Percentiles rank a stretch among this genome's conserved stretches.
Evolutionary conservation across 2,329 filamentous ascomycete genomes (phyloP).

Genomic region (Ophiostoma populinum): DNA sequence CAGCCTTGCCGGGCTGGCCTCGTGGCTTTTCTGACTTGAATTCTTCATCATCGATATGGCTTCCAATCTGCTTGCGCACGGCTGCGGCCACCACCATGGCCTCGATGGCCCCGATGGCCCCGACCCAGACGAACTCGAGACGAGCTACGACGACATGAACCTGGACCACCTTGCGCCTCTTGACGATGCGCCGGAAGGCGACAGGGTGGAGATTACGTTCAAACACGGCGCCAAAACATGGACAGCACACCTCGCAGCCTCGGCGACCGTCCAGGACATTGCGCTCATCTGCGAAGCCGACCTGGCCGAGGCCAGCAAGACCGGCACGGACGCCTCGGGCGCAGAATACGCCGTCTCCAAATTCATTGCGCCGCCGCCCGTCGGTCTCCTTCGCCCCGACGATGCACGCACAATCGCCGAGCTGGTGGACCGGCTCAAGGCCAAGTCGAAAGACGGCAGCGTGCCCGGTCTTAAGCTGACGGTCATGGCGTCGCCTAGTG

Average conservation of each 20-base stretch:
- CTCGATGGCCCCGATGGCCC: neutral
- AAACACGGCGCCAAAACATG: conserved; percentile 11
- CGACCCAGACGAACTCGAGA: neutral
- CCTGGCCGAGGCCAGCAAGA: neutral
- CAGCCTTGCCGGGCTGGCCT: too few relatives aligned
- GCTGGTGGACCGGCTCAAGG: neutral
- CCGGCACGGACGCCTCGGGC: neutral
- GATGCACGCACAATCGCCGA: conserved; percentile 7
- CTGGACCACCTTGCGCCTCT: too few relatives aligned
- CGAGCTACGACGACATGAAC: neutral
- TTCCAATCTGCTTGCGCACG: neutral
- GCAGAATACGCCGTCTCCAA: conserved; percentile 14
- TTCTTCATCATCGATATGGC: neutral
- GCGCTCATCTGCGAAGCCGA: conserved; percentile 12
- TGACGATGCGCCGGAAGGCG: too few relatives aligned
- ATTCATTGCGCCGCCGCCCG: conserved; percentile 14
- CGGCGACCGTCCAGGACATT: conserved; percentile 14
- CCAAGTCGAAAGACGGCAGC: neutral
- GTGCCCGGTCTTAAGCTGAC: conserved; percentile 12
- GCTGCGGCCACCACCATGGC: conserved; percentile 1
- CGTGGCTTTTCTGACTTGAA: neutral
- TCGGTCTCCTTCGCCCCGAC: conserved; percentile 14
- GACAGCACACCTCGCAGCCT: conserved; percentile 9
- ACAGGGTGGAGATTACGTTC: conserved; percentile 12
- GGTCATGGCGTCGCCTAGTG: conserved; percentile 16